These are phyloP conservation scores for Aspergillus neotritici DNA, from an alignment of 2,329 filamentous ascomycete species.

Conservation along the genomic window DNA sequence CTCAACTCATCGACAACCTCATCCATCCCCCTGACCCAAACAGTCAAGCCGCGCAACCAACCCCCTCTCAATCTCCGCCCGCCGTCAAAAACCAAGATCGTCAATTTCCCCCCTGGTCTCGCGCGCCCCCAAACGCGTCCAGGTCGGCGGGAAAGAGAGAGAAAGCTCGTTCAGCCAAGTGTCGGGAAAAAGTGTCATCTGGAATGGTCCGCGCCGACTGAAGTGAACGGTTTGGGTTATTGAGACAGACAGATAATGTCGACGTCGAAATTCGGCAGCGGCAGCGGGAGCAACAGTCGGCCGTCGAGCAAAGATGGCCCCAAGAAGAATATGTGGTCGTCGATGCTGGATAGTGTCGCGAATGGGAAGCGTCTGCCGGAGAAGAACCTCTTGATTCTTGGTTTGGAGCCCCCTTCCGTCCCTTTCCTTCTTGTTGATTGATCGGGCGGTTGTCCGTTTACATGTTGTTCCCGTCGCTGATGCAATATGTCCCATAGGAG, in stretches of 20 bases:
- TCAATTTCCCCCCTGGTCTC: too few species aligned
- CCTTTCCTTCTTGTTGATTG: conserved; percentile 5
- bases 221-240: conserved; percentile 30
- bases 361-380: conserved; percentile 85
- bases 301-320: conserved; percentile 55
- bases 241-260: conserved; percentile 33
- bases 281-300: conserved; percentile 32
- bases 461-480: conserved; percentile 13
- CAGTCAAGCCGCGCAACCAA: too few species aligned
- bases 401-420: conserved; percentile 43
- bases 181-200: conserved; percentile 7
- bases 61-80: too few species aligned
- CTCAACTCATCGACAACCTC: too few species aligned
- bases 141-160: conserved; percentile 1
- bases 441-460: conserved; percentile 2
- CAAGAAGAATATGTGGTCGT: conserved; percentile 89
- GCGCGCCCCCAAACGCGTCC: conserved; percentile 13
- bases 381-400: conserved; percentile 83
- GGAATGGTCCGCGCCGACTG: conserved; percentile 32
- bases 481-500: conserved; percentile 50
- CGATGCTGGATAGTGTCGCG: conserved; percentile 83
- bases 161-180: neutral
- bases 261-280: conserved; percentile 30
- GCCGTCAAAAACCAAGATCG: too few species aligned
- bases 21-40: too few species aligned